Evolutionary conservation across 1,284 basidiomycete genomes (phyloP), one percentile per base, ranked within the genome.

Genomic region (Takashimella tepidaria): DNA sequence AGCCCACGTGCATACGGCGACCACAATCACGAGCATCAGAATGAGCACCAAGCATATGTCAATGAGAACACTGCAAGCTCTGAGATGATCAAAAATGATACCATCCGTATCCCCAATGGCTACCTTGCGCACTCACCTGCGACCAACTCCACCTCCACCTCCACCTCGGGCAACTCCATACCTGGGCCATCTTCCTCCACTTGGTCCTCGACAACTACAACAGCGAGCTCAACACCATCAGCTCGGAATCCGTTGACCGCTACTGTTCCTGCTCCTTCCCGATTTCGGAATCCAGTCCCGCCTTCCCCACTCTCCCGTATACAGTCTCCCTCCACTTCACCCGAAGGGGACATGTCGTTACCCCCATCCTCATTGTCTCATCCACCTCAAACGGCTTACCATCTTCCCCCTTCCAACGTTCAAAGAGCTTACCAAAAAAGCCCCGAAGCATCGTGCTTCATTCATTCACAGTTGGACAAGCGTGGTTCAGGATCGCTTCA

Each of bases 391-490:
- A 49, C 37, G 31, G 21, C 11, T 16, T n/a, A 21, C 40, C 21
- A 48, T 23, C 41, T 47, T 37, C 50, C 41, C 27, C 47, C 49
- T 31, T 51, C 20, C 22, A 41, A 3, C 40, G 26, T 12, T n/a
- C 53, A 45, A 41, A 56, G 54, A 50, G 57, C 49, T 44, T 55
- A 55, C 42, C 58, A 51, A 49, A 55, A 57, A 23, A 45, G 19
- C 23, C 57, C 57, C 50, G 56, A 56, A 12, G 67, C 69, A 5
- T 73, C 75, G 1, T 78, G 76, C 59, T 78, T 76, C 59, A 74
- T 78, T 47, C 77, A 78, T 53, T 76, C 74, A 2, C 70, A 74
- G 49, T 65, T 78, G 22, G 73, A 78, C 55, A 63, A 68, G 41
- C 66, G 72, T 50, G 73, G 74, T 22, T 31, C 8, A 16, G 53